Evolutionary conservation across 2,329 filamentous ascomycete species (phyloP), one percentile per base, ranked within the genome.

Genomic region (Fusarium sp.): DNA sequence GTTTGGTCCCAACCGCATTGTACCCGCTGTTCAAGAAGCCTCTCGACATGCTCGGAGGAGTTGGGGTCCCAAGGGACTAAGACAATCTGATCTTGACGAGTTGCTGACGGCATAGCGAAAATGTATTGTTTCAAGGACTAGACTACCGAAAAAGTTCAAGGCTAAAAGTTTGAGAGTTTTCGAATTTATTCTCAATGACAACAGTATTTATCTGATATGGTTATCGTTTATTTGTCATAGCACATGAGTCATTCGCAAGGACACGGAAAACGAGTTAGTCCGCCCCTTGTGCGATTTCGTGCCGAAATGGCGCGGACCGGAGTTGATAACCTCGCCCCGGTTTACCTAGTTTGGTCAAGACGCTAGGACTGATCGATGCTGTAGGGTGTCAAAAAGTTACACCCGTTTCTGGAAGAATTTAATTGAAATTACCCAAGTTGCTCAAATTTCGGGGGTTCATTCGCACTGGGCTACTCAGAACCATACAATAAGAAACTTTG

Each of bases 61-160:
- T 61, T 42, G 1, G 71, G 70, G 10, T 75, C 73, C 73, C 73
- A 75, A 7, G 73, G 73, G 5, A 75, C 46, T 4, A 75, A 54
- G 9, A 58, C 21, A 5, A 75, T 45, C 19, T 61, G 60, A 4
- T 47, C 54, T 31, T 43, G 45, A 15, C 19, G 45, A 7, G 47
- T 53, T 40, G 53, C 40, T 19, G 51, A 53, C 6, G 62, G 47
- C 67, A 70, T 70, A 9, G 13, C 14, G 17, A 28, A 11, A 11
- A 5, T 21, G 4, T 55, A 7, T 15, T 7, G 33, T 24, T 33
- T 9, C 3, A 19, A 24, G 8, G 5, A 6, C 3, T 7, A 11
- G 3, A 24, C 2, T 33, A 2, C 2, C 8, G 5, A 6, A 0
- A 7, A 14, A 7, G 13, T 10, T 5, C 9, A 10, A 31, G 28